Conservation (phyloP, 2,329 filamentous ascomycete genomes). For the Arthroderma sp. region DNA sequence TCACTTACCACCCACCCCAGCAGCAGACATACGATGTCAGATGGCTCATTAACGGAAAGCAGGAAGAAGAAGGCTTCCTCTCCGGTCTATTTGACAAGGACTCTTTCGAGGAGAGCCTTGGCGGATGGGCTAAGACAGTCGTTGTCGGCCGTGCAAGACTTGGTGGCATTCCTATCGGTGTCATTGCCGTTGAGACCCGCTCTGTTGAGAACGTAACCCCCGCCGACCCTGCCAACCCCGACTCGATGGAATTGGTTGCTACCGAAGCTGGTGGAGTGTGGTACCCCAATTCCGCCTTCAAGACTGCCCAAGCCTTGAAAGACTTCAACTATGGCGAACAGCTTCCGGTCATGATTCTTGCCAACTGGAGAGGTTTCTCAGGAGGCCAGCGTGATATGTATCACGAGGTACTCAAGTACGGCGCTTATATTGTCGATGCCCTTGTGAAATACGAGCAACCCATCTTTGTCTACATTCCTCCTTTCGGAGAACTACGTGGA, state of each 20-base stretch:
- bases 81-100: slow-evolving; percentile 90
- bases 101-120: slow-evolving; percentile 92
- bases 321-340: slow-evolving; percentile 99
- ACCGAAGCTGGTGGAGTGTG: slow-evolving; percentile 97
- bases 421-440: slow-evolving; percentile 96
- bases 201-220: slow-evolving; percentile 94
- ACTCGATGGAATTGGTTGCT: slow-evolving; percentile 89
- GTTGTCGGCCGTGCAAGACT: slow-evolving; percentile 93
- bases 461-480: slow-evolving; percentile 97
- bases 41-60: slow-evolving; percentile 80
- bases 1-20: slow-evolving; percentile 64
- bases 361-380: slow-evolving; percentile 99
- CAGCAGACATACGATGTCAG: slow-evolving; percentile 86
- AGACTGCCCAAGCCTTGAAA: slow-evolving; percentile 96
- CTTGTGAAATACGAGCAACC: slow-evolving; percentile 98
- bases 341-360: slow-evolving; percentile 94
- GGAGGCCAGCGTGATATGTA: slow-evolving; percentile 99
- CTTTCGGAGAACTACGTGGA: slow-evolving; percentile 90
- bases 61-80: slow-evolving; percentile 67
- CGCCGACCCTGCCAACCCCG: slow-evolving; percentile 92
- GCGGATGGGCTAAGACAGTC: slow-evolving; percentile 92
- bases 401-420: slow-evolving; percentile 99
- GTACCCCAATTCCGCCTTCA: slow-evolving; percentile 99
- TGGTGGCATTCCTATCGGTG: slow-evolving; percentile 94
- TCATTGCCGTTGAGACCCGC: slow-evolving; percentile 91